phyloP scores from a whole-genome alignment of 129 eudicot genomes.

The Calendula officinalis region DNA sequence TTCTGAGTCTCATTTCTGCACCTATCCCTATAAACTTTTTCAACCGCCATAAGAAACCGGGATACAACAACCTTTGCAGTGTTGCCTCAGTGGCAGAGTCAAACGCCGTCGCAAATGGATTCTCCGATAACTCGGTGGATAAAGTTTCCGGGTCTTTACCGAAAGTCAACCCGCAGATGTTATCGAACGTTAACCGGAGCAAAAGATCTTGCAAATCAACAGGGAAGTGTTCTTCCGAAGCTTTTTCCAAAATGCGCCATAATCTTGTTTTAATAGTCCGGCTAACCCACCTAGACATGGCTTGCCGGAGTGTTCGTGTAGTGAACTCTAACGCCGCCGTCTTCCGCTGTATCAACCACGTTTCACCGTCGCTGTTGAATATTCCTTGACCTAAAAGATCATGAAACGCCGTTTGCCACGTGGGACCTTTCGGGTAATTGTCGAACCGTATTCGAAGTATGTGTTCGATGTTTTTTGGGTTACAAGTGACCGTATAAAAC shows the following conservation, averaged over 20 bases:
- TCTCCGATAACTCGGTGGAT: constrained; percentile 55
- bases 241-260: constrained; percentile 61
- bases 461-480: constrained; percentile 81
- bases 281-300: constrained; percentile 92
- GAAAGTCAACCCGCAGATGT: constrained; percentile 77
- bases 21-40: constrained; percentile 58
- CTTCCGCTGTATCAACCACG: constrained; percentile 80
- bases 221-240: constrained; percentile 34
- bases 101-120: constrained; percentile 66
- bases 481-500: constrained; percentile 74
- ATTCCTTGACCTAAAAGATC: constrained; percentile 85
- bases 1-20: constrained; percentile 45
- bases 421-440: constrained; percentile 85
- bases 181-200: constrained; percentile 71
- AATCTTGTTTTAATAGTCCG: constrained; percentile 61
- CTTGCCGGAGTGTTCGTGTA: constrained; percentile 78
- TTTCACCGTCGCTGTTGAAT: constrained; percentile 77
- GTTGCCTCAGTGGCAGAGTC: constrained; percentile 87
- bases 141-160: constrained; percentile 85
- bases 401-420: constrained; percentile 82
- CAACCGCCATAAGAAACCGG: constrained; percentile 69
- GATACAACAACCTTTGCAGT: constrained; percentile 62
- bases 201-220: constrained; percentile 78
- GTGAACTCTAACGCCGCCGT: constrained; percentile 89
- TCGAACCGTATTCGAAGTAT: constrained; percentile 70